A percentile compares a stretch with the other conserved stretches of the same genome.
Conservation (phyloP, 768 basidiomycete species). For the Pleurotus tuber-regium region DNA sequence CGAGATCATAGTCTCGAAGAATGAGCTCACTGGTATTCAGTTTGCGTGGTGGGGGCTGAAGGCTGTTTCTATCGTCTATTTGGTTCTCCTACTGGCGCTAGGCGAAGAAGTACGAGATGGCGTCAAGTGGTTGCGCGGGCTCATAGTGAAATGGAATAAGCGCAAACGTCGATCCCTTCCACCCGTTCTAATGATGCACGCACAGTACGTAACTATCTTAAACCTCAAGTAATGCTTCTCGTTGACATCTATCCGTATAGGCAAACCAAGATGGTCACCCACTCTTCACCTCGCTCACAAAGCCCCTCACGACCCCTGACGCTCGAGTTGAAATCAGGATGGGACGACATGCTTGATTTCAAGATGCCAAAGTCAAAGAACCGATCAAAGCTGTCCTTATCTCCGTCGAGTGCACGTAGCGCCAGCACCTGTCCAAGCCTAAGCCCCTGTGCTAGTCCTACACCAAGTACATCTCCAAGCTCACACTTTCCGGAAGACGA, state of each 20-base stretch:
- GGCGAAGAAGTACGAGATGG: slow-evolving; percentile 39
- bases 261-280: not conserved
- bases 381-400: slow-evolving; percentile 2
- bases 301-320: not conserved
- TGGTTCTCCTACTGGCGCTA: slow-evolving; percentile 31
- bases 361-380: slow-evolving; percentile 20
- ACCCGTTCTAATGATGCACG: slow-evolving; percentile 15
- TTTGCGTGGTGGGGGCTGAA: slow-evolving; percentile 41
- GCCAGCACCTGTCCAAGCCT: slow-evolving; percentile 17
- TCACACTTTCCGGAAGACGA: slow-evolving; percentile 30
- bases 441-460: slow-evolving; percentile 24
- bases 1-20: slow-evolving; percentile 23
- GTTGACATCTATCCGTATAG: not conserved
- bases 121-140: slow-evolving; percentile 29
- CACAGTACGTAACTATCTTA: slow-evolving; percentile 19
- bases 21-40: slow-evolving; percentile 25
- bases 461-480: slow-evolving; percentile 4
- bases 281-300: not conserved
- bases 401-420: not conserved
- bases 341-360: slow-evolving; percentile 45
- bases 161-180: slow-evolving; percentile 5
- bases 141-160: slow-evolving; percentile 1
- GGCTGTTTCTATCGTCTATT: slow-evolving; percentile 34
- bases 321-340: slow-evolving; percentile 44
- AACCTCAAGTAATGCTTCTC: no score